Evolutionary conservation across 805 yeast species (phyloP).

Genomic region (Yarrowia deformans): DNA sequence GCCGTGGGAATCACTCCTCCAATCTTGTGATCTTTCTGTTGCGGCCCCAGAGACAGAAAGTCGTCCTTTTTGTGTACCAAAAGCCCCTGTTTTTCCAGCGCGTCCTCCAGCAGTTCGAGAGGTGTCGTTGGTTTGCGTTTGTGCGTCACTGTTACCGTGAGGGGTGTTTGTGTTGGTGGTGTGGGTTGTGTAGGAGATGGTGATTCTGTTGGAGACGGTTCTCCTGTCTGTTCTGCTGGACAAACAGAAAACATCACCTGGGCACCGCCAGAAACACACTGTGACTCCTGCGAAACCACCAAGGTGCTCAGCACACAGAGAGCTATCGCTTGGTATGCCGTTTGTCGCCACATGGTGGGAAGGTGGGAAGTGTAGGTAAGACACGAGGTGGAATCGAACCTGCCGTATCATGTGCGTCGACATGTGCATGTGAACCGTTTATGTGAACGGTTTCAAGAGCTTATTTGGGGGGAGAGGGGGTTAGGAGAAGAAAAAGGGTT

Average conservation of each 20-base stretch:
- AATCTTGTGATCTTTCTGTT: neutral
- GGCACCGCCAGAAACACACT: too few species aligned
- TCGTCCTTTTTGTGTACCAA: conserved; percentile 5
- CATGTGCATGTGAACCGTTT: neutral
- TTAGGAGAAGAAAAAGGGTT: too few species aligned
- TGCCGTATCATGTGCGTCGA: neutral
- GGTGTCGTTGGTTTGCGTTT: neutral
- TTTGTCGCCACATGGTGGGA: neutral
- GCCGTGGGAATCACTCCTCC: conserved; percentile 1
- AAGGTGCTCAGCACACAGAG: neutral
- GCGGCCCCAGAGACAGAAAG: neutral
- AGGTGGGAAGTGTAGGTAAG: too few species aligned
- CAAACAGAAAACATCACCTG: too few species aligned
- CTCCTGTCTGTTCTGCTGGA: too few species aligned
- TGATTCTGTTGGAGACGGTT: too few species aligned
- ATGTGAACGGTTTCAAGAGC: too few species aligned
- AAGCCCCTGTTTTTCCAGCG: conserved; percentile 10
- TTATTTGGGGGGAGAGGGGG: too few species aligned
- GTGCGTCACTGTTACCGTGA: neutral
- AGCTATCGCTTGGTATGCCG: neutral
- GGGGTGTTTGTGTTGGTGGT: neutral
- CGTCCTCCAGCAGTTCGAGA: conserved; percentile 1
- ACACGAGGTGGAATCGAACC: too few species aligned
- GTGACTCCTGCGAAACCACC: neutral
- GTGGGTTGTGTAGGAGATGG: neutral